phyloP scores from a whole-genome alignment of 2,329 filamentous ascomycete genomes.

The Epichloe sibirici region DNA sequence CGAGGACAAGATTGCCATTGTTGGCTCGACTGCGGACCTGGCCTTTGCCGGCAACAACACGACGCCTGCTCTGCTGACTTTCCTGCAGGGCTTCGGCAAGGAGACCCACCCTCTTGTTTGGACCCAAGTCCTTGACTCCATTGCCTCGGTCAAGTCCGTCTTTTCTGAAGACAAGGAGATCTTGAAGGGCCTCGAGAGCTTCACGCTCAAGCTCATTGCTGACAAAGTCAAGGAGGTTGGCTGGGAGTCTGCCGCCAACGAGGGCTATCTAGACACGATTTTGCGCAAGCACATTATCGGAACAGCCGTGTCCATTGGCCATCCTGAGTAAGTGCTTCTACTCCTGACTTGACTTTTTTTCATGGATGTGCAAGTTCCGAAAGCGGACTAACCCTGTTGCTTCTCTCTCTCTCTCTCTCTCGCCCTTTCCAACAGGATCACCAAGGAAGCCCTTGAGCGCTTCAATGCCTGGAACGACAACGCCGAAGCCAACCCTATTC shows the following conservation, averaged over 20 bases:
- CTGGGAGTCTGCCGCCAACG: conserved; percentile 68
- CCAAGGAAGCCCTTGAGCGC: conserved; percentile 61
- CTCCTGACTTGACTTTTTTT: neutral
- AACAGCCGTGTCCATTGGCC: conserved; percentile 62
- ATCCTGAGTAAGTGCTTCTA: conserved; percentile 49
- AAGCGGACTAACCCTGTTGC: neutral
- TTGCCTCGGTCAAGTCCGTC: conserved; percentile 68
- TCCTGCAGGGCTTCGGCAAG: conserved; percentile 70
- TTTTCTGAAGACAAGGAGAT: conserved; percentile 68
- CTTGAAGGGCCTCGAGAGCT: conserved; percentile 61
- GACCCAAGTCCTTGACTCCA: conserved; percentile 68
- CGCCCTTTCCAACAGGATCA: conserved; percentile 33
- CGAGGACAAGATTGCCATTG: conserved; percentile 84
- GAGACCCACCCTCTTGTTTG: conserved; percentile 85
- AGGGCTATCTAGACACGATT: conserved; percentile 73
- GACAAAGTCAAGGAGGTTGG: conserved; percentile 68
- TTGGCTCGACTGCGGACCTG: conserved; percentile 81
- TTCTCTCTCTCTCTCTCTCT: neutral
- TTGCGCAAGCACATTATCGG: conserved; percentile 71
- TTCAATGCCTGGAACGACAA: conserved; percentile 73
- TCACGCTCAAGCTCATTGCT: conserved; percentile 64
- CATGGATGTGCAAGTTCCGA: neutral
- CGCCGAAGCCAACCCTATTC: conserved; percentile 53
- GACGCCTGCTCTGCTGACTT: conserved; percentile 68
- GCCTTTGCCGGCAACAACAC: conserved; percentile 77